Evolutionary conservation across 2,329 filamentous ascomycete genomes (phyloP).

Genomic region (Cercospora citrullina): DNA sequence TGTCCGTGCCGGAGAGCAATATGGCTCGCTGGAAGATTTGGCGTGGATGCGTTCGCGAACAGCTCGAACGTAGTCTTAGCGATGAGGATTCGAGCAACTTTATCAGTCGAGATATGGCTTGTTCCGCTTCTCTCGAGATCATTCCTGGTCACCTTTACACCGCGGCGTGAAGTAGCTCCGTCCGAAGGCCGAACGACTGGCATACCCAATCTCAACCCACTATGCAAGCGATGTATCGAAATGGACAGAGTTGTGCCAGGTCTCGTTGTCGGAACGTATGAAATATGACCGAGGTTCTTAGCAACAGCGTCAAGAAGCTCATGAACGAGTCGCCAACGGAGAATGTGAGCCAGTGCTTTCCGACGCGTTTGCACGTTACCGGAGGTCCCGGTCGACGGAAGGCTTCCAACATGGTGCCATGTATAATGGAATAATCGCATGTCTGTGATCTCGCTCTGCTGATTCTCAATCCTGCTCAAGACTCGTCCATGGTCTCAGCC

Average conservation of each 20-base stretch:
- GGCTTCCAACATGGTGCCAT: neutral
- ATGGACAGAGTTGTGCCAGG: neutral
- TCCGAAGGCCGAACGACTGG: neutral
- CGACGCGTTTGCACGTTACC: neutral
- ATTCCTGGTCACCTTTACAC: too few relatives aligned
- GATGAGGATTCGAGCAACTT: neutral
- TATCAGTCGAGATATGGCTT: neutral
- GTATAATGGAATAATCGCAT: too few relatives aligned
- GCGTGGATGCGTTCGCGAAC: neutral
- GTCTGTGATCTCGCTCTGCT: neutral
- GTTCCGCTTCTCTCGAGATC: neutral
- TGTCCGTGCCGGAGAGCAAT: neutral
- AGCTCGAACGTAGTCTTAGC: neutral
- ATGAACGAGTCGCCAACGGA: neutral
- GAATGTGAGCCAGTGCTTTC: neutral
- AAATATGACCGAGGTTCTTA: neutral
- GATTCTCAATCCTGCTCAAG: conserved; percentile 7
- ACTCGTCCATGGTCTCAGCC: conserved; percentile 31
- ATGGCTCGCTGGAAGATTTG: neutral
- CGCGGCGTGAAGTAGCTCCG: neutral
- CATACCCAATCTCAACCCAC: neutral
- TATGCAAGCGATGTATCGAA: neutral
- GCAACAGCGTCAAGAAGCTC: neutral
- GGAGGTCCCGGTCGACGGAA: neutral
- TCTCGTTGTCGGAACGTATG: neutral